Percentiles rank a stretch among this genome's conserved stretches.
Conservation (phyloP, 164 flowering plant species). For the Kingdonia uniflora region DNA sequence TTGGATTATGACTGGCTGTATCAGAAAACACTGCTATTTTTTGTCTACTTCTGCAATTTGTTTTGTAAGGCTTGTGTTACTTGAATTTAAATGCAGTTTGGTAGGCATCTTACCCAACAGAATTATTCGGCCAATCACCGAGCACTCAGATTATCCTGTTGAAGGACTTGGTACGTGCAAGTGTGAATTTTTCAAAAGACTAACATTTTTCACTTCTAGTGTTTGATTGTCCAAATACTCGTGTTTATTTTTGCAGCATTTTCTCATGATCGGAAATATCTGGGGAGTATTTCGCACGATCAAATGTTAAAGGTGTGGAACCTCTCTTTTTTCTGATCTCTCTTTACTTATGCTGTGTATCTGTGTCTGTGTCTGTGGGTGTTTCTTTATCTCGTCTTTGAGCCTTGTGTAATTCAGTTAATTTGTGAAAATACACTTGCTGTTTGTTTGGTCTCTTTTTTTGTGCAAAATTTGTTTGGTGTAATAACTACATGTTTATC, state of each 20-base stretch:
- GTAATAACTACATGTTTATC: too few species aligned
- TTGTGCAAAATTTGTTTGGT: too few species aligned
- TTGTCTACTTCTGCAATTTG: neutral
- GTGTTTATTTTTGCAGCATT: constrained; percentile 50
- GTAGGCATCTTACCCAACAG: constrained; percentile 88
- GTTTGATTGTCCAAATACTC: neutral
- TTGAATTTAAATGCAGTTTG: constrained; percentile 33
- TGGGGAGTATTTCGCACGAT: constrained; percentile 92
- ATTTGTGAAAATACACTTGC: too few species aligned
- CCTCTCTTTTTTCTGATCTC: constrained; percentile 5
- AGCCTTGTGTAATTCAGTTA: too few species aligned
- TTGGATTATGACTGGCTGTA: too few species aligned
- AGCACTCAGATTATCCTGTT: constrained; percentile 89
- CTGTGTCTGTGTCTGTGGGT: too few species aligned
- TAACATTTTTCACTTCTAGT: neutral
- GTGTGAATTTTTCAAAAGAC: neutral
- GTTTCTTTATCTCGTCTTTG: too few species aligned
- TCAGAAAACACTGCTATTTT: too few species aligned
- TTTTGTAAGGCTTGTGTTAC: neutral
- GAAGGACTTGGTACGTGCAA: constrained; percentile 74
- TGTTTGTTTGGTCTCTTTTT: too few species aligned
- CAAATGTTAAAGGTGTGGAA: constrained; percentile 58
- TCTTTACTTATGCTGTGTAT: too few species aligned
- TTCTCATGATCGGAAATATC: constrained; percentile 74
- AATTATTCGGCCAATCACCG: constrained; percentile 89